Percentiles rank a stretch among this genome's conserved stretches.
phyloP scores from a whole-genome alignment of 2,329 filamentous ascomycete species.

The Cladosporium oxysporum region DNA sequence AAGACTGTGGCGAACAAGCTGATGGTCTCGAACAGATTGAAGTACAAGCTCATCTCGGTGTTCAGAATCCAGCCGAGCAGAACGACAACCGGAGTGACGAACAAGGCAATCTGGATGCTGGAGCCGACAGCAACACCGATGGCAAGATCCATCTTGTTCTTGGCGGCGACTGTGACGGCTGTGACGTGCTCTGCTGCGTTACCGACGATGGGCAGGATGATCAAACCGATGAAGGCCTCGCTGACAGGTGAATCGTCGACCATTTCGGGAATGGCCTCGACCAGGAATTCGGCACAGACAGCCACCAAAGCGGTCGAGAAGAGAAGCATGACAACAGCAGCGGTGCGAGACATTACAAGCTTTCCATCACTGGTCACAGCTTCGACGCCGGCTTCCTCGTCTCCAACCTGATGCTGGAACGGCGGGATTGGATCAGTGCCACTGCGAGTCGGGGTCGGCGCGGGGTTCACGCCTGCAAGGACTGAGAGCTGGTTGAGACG shows the following conservation, averaged over 20 bases:
- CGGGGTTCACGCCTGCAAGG: slow-evolving; percentile 17
- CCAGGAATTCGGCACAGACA: slow-evolving; percentile 70
- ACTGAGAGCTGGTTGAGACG: slow-evolving; percentile 52
- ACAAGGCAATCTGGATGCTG: slow-evolving; percentile 78
- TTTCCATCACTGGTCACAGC: slow-evolving; percentile 36
- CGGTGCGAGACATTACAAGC: slow-evolving; percentile 57
- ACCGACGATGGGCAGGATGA: slow-evolving; percentile 79
- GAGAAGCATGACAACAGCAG: slow-evolving; percentile 57
- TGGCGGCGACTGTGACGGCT: slow-evolving; percentile 74
- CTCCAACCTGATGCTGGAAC: slow-evolving; percentile 26
- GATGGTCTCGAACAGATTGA: slow-evolving; percentile 64
- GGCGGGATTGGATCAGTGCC: slow-evolving; percentile 31
- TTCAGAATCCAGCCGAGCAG: slow-evolving; percentile 78
- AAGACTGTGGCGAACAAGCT: slow-evolving; percentile 81
- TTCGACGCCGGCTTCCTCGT: slow-evolving; percentile 23
- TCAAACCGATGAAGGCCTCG: slow-evolving; percentile 76
- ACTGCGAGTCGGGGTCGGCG: slow-evolving; percentile 25
- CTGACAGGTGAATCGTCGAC: slow-evolving; percentile 60
- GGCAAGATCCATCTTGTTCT: slow-evolving; percentile 83
- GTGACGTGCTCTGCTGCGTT: slow-evolving; percentile 83
- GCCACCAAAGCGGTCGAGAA: slow-evolving; percentile 61
- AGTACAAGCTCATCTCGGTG: slow-evolving; percentile 63
- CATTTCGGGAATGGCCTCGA: slow-evolving; percentile 70
- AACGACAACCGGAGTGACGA: slow-evolving; percentile 74
- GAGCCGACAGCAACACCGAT: slow-evolving; percentile 80